Percentiles rank a stretch among this genome's conserved stretches.
phyloP scores from a whole-genome alignment of 1,139 yeast genomes.

The Eremothecium gossypii region DNA sequence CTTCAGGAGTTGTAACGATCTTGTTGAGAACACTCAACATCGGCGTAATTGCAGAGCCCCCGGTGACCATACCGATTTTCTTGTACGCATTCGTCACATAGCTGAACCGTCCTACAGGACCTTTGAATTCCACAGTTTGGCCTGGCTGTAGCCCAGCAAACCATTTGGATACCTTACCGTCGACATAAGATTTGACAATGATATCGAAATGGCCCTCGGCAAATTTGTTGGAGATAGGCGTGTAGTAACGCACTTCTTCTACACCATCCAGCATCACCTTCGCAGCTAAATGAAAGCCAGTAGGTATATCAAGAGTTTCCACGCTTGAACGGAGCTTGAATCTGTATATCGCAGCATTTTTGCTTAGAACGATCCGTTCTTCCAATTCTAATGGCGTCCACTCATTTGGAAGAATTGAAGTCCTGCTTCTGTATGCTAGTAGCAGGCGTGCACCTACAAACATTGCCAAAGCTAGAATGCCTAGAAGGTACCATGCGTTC shows the following conservation, averaged over 20 bases:
- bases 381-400: conserved; percentile 61
- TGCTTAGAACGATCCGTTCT: conserved; percentile 62
- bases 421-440: conserved; percentile 38
- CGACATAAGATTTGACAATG: conserved; percentile 61
- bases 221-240: conserved; percentile 62
- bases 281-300: conserved; percentile 63
- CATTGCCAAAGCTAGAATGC: conserved; percentile 34
- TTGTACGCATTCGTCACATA: conserved; percentile 52
- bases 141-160: conserved; percentile 59
- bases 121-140: conserved; percentile 59
- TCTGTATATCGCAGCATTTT: conserved; percentile 63
- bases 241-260: conserved; percentile 58
- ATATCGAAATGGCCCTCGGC: conserved; percentile 69
- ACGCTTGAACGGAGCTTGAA: conserved; percentile 53
- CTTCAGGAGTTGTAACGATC: conserved; percentile 57
- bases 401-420: conserved; percentile 40
- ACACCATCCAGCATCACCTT: conserved; percentile 46
- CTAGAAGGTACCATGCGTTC: conserved; percentile 40
- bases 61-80: conserved; percentile 59
- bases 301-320: conserved; percentile 56
- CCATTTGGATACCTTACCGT: conserved; percentile 56
- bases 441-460: conserved; percentile 41
- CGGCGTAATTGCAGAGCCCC: conserved; percentile 85
- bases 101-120: conserved; percentile 66
- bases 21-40: conserved; percentile 56